phyloP scores from a whole-genome alignment of 106 monocot genomes.

The Posidonia australis region DNA sequence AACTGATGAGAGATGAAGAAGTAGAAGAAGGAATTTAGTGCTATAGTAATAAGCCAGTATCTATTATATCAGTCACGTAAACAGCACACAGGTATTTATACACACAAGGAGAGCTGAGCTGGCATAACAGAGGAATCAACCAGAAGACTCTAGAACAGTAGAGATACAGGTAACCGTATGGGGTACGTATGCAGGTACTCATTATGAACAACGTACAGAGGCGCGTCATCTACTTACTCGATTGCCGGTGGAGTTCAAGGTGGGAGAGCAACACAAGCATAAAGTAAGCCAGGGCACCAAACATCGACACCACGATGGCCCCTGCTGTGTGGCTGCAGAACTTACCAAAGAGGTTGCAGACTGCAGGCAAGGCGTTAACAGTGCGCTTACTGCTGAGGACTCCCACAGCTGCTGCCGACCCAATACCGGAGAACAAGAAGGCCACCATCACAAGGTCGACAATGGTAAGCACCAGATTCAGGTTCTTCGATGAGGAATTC shows the following conservation, averaged over 20 bases:
- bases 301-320: slow-evolving; percentile 19
- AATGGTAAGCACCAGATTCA: slow-evolving; percentile 4
- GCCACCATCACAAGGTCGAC: slow-evolving; percentile 20
- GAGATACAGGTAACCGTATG: too few relatives aligned
- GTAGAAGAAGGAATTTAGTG: too few relatives aligned
- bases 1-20: too few relatives aligned
- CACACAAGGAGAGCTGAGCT: too few relatives aligned
- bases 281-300: slow-evolving; percentile 26
- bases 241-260: slow-evolving; percentile 7
- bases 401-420: slow-evolving; percentile 39
- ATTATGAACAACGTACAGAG: too few relatives aligned
- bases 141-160: too few relatives aligned
- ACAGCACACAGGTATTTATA: too few relatives aligned
- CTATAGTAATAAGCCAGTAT: too few relatives aligned
- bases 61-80: too few relatives aligned
- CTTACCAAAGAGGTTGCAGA: slow-evolving; percentile 30
- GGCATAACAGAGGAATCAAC: too few relatives aligned
- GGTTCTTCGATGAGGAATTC: not conserved
- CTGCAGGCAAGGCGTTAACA: slow-evolving; percentile 15
- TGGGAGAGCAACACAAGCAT: slow-evolving; percentile 12
- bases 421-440: slow-evolving; percentile 48
- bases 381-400: slow-evolving; percentile 29
- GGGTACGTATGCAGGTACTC: too few relatives aligned
- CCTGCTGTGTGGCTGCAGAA: slow-evolving; percentile 26
- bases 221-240: too few relatives aligned